Percentiles rank a stretch among this genome's conserved stretches.
Evolutionary conservation across 108 stramenopile species (phyloP).

Genomic region (Skeletonema costatum): DNA sequence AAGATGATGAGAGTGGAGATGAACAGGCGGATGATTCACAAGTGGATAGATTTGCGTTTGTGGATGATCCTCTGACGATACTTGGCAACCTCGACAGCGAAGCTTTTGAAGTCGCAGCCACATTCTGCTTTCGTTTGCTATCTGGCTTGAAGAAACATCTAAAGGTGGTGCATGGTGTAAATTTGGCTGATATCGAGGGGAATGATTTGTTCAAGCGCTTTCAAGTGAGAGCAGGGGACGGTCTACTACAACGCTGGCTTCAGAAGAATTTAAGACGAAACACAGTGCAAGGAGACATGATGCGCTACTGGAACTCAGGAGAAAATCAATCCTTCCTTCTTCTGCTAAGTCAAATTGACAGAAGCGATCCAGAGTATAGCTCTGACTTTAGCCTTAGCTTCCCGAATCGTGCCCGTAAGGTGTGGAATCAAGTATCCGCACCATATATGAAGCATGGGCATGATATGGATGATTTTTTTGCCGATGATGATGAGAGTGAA

Average conservation of each 20-base stretch:
- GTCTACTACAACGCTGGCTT: slow-evolving; percentile 72
- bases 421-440: slow-evolving; percentile 59
- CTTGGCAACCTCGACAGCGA: slow-evolving; percentile 64
- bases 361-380: slow-evolving; percentile 22
- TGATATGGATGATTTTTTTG: slow-evolving; percentile 70
- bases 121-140: slow-evolving; percentile 66
- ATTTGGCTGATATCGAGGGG: slow-evolving; percentile 58
- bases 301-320: slow-evolving; percentile 68
- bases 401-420: slow-evolving; percentile 32
- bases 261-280: slow-evolving; percentile 24
- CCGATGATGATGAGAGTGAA: slow-evolving; percentile 34
- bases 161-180: slow-evolving; percentile 56
- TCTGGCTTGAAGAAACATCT: slow-evolving; percentile 72
- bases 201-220: slow-evolving; percentile 76
- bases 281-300: slow-evolving; percentile 69
- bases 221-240: slow-evolving; percentile 56
- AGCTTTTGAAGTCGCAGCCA: slow-evolving; percentile 58
- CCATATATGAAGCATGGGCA: slow-evolving; percentile 52
- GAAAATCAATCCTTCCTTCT: slow-evolving; percentile 71
- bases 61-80: slow-evolving; percentile 78
- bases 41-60: slow-evolving; percentile 36
- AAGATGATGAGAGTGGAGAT: slow-evolving; percentile 41
- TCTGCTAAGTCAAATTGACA: slow-evolving; percentile 54
- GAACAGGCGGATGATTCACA: slow-evolving; percentile 14
- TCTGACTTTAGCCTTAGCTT: slow-evolving; percentile 59